phyloP scores from a whole-genome alignment of 164 flowering plant genomes.

The Aristolochia fimbriata region DNA sequence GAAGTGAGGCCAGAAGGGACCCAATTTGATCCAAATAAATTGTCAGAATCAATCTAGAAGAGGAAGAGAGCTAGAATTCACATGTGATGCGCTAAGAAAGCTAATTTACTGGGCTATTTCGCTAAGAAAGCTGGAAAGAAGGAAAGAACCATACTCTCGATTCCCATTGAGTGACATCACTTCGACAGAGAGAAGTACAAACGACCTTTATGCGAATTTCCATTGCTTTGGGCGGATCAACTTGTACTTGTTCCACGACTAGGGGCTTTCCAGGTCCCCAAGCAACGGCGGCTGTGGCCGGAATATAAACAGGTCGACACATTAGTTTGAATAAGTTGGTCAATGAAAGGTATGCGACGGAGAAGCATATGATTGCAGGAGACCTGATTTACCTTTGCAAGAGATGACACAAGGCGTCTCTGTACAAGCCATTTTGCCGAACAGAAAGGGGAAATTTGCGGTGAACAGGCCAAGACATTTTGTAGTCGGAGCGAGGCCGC shows the following conservation, averaged over 20 bases:
- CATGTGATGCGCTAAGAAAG: neutral
- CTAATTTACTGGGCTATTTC: neutral
- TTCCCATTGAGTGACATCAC: slow-evolving; percentile 79
- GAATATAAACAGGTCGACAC: neutral
- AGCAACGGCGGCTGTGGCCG: slow-evolving; percentile 58
- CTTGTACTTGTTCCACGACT: slow-evolving; percentile 75
- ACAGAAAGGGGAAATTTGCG: neutral
- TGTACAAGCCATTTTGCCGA: neutral
- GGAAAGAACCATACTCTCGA: slow-evolving; percentile 36
- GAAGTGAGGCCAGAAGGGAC: neutral
- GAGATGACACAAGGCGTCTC: neutral
- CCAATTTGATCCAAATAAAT: neutral
- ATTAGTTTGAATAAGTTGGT: neutral
- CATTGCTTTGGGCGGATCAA: slow-evolving; percentile 61
- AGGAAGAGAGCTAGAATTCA: neutral
- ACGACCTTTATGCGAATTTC: slow-evolving; percentile 81
- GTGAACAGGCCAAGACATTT: neutral
- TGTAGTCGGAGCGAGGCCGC: neutral
- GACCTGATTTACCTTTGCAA: slow-evolving; percentile 4
- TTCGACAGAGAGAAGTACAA: slow-evolving; percentile 82
- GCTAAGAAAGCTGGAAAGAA: neutral
- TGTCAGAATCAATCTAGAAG: neutral
- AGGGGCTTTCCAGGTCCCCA: slow-evolving; percentile 69
- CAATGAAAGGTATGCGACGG: neutral
- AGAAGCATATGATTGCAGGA: neutral